phyloP scores from a whole-genome alignment of 2,329 filamentous ascomycete genomes.

The Penicillium sp. region DNA sequence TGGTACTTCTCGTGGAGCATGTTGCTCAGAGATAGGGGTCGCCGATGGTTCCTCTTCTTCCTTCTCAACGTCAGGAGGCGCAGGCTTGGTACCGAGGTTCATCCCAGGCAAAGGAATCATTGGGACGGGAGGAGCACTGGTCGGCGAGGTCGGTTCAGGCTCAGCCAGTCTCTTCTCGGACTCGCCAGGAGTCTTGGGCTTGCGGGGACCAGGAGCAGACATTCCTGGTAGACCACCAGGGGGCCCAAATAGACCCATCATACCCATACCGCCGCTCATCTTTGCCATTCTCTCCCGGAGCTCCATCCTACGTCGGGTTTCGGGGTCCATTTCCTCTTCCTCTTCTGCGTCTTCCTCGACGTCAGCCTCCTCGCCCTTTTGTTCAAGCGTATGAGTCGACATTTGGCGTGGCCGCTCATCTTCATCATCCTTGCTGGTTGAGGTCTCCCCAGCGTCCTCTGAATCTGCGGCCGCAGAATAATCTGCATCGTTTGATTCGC shows the following conservation, averaged over 20 bases:
- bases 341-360: slow-evolving; percentile 68
- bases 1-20: slow-evolving; percentile 52
- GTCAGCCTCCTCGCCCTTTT: slow-evolving; percentile 48
- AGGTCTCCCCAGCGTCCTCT: slow-evolving; percentile 64
- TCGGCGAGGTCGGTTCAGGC: slow-evolving; percentile 34
- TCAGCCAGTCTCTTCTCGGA: slow-evolving; percentile 39
- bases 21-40: slow-evolving; percentile 47
- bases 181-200: slow-evolving; percentile 51
- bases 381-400: slow-evolving; percentile 34
- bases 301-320: slow-evolving; percentile 82
- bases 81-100: slow-evolving; percentile 53
- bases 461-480: slow-evolving; percentile 67
- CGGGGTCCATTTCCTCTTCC: slow-evolving; percentile 85
- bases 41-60: slow-evolving; percentile 56
- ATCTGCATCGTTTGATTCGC: slow-evolving; percentile 68
- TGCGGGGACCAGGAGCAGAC: slow-evolving; percentile 53
- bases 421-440: slow-evolving; percentile 74
- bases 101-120: slow-evolving; percentile 73
- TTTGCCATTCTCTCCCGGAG: slow-evolving; percentile 95
- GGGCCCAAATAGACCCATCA: slow-evolving; percentile 89
- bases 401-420: slow-evolving; percentile 59
- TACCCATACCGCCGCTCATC: slow-evolving; percentile 97
- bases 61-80: slow-evolving; percentile 49
- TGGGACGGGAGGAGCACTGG: slow-evolving; percentile 51
- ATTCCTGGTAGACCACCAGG: slow-evolving; percentile 68